These are phyloP conservation scores for Sanguinoderma infundibulare DNA, from an alignment of 1,284 basidiomycete genomes.

Conservation along the genomic window DNA sequence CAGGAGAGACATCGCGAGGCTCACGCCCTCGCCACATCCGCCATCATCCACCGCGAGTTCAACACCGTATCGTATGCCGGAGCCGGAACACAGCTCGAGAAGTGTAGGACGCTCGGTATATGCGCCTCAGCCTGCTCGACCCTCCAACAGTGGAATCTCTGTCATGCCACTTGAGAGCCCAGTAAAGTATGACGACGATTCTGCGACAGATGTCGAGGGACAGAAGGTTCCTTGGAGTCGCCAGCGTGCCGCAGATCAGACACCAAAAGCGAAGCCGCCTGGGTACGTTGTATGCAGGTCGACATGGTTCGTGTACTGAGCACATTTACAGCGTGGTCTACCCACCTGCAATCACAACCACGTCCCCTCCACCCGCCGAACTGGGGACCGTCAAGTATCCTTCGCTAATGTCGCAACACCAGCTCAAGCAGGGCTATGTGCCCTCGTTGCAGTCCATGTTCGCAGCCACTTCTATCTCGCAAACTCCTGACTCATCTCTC, in stretches of 20 bases:
- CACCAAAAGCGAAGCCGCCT: conserved; percentile 27
- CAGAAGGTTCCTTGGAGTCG: conserved; percentile 20
- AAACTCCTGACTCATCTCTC: conserved; percentile 32
- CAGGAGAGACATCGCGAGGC: conserved; percentile 28
- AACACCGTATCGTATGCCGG: conserved; percentile 21
- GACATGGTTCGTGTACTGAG: conserved; percentile 12
- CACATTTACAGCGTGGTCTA: conserved; percentile 24
- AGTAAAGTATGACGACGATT: conserved; percentile 41
- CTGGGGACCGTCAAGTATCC: conserved; percentile 55
- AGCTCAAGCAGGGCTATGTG: conserved; percentile 70
- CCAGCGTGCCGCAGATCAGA: conserved; percentile 26
- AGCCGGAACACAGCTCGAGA: conserved; percentile 12
- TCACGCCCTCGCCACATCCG: conserved; percentile 21
- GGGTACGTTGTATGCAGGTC: conserved; percentile 29
- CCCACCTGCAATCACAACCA: conserved; percentile 57
- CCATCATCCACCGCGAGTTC: conserved; percentile 9
- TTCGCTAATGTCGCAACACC: conserved; percentile 70
- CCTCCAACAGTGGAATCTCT: conserved; percentile 32
- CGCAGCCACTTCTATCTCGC: conserved; percentile 28
- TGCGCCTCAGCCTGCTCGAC: conserved; percentile 34
- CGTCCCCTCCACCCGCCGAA: conserved; percentile 57
- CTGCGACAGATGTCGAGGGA: conserved; percentile 35
- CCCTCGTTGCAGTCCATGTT: conserved; percentile 63
- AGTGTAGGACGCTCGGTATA: conserved; percentile 20
- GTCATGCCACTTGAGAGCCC: conserved; percentile 51